phyloP scores from a whole-genome alignment of 768 basidiomycete genomes.

The Tulasnella sp. region DNA sequence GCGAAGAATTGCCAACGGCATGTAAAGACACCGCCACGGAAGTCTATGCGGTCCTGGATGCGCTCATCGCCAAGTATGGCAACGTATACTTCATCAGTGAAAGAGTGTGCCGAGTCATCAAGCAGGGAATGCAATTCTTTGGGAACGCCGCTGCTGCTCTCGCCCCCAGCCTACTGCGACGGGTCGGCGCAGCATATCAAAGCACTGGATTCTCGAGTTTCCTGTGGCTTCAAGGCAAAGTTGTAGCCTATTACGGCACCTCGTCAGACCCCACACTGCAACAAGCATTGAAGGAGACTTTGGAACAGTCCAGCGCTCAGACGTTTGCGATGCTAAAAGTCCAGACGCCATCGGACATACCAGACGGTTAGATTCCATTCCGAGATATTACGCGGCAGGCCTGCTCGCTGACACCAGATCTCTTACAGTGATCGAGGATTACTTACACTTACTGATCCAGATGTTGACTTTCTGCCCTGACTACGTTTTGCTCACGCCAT shows the following conservation, averaged over 20 bases:
- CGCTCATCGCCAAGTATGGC: conserved; percentile 70
- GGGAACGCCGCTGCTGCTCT: conserved; percentile 56
- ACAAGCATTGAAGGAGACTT: conserved; percentile 51
- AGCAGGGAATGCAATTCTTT: conserved; percentile 79
- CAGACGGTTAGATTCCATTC: conserved; percentile 64
- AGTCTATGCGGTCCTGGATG: conserved; percentile 77
- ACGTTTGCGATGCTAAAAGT: conserved; percentile 57
- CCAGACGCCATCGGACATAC: conserved; percentile 63
- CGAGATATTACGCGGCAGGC: neutral
- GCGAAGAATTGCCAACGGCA: conserved; percentile 68
- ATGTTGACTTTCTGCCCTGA: conserved; percentile 62
- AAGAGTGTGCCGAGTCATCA: conserved; percentile 71
- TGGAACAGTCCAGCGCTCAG: conserved; percentile 69
- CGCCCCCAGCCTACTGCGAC: conserved; percentile 58
- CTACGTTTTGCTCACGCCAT: conserved; percentile 66
- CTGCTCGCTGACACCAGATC: conserved; percentile 11
- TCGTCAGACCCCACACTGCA: conserved; percentile 52
- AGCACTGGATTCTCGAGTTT: conserved; percentile 75
- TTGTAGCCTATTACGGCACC: conserved; percentile 67
- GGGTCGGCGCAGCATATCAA: conserved; percentile 75
- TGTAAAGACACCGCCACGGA: conserved; percentile 74
- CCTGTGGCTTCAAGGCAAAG: conserved; percentile 89
- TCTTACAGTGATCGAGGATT: conserved; percentile 82
- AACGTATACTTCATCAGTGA: conserved; percentile 70
- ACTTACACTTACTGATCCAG: conserved; percentile 68